Conservation (phyloP, 257 asterid genomes). For the Asclepias syriaca region DNA sequence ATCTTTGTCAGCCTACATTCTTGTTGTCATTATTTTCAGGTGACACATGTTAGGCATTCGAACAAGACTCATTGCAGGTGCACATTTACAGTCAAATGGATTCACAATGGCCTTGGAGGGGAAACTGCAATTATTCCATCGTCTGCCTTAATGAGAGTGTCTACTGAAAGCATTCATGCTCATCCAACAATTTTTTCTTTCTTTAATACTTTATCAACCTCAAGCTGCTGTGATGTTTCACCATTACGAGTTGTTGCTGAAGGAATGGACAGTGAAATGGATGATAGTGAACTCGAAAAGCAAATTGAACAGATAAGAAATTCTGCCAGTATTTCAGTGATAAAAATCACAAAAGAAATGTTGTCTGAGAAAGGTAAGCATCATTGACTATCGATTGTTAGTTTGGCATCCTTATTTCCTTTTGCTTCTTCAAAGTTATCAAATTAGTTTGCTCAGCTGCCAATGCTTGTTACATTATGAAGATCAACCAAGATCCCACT, state of each 20-base stretch:
- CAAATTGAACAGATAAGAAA: constrained; percentile 43
- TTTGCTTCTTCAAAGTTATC: neutral
- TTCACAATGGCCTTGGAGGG: constrained; percentile 28
- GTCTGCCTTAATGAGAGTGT: constrained; percentile 48
- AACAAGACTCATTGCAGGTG: constrained; percentile 58
- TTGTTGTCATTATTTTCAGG: constrained; percentile 29
- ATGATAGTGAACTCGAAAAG: constrained; percentile 38
- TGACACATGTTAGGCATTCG: constrained; percentile 42
- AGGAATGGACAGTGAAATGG: constrained; percentile 38
- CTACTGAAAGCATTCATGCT: constrained; percentile 30
- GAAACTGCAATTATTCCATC: constrained; percentile 36
- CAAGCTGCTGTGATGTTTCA: constrained; percentile 21
- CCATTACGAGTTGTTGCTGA: constrained; percentile 23
- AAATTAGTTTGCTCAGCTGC: neutral
- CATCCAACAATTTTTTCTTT: constrained; percentile 53
- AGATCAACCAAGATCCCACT: neutral
- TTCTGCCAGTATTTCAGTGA: constrained; percentile 18
- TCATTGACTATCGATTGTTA: constrained; percentile 7
- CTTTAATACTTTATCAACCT: constrained; percentile 32
- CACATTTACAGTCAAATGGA: constrained; percentile 52
- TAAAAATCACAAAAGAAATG: constrained; percentile 12
- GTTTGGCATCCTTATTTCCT: neutral
- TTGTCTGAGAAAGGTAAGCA: constrained; percentile 33
- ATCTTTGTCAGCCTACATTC: neutral
- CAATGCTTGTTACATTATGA: neutral